A percentile compares a stretch with the other conserved stretches of the same genome.
phyloP scores from a whole-genome alignment of 352 stramenopile genomes.

The Phytophthora multivora region DNA sequence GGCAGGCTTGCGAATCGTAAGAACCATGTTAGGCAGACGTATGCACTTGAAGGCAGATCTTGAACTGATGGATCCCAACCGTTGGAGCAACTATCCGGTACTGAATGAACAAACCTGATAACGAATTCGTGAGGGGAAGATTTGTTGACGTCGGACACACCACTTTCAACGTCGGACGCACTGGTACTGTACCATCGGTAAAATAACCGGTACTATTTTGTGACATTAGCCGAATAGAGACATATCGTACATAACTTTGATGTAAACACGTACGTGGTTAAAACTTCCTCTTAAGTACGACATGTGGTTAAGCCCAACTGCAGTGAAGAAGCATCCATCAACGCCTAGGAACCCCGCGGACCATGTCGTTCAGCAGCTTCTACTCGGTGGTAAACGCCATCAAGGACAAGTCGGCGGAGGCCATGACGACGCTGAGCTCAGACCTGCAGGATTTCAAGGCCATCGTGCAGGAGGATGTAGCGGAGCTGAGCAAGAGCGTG shows the following conservation, averaged over 20 bases:
- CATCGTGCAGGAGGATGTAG: conserved; percentile 74
- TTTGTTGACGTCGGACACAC: conserved; percentile 17
- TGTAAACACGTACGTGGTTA: neutral
- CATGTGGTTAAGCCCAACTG: neutral
- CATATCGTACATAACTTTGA: too few species aligned
- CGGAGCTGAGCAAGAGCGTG: conserved; percentile 60
- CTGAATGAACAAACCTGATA: conserved; percentile 1
- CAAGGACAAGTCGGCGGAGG: conserved; percentile 69
- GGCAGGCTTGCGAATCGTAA: conserved; percentile 70
- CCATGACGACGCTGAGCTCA: conserved; percentile 73
- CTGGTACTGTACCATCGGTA: too few species aligned
- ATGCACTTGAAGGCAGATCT: conserved; percentile 6
- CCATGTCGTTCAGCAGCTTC: conserved; percentile 58
- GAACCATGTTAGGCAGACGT: conserved; percentile 44
- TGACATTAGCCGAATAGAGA: too few species aligned
- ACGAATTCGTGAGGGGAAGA: conserved; percentile 8
- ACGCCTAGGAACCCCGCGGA: neutral
- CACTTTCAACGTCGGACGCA: neutral
- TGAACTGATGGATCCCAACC: conserved; percentile 14
- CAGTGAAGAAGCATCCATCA: too few species aligned
- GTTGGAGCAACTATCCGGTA: neutral
- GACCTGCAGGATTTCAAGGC: conserved; percentile 74
- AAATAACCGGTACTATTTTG: too few species aligned
- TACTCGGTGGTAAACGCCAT: conserved; percentile 52
- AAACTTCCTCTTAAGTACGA: neutral